phyloP scores from a whole-genome alignment of 225 moss, liverwort and hornwort genomes.

The Pseudisothecium myosuroides region DNA sequence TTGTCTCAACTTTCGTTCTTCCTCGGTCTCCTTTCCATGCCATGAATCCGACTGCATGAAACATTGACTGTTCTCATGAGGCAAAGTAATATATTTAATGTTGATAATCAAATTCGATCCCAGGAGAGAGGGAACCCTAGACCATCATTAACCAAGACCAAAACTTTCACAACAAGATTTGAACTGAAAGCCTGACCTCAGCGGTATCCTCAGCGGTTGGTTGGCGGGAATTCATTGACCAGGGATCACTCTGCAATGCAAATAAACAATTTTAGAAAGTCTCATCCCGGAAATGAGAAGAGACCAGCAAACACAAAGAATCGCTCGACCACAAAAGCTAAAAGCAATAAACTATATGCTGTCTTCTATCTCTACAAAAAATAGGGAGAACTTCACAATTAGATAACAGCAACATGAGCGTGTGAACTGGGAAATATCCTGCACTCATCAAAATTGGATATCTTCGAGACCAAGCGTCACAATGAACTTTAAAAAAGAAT shows the following conservation, averaged over 20 bases:
- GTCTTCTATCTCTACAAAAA: not conserved
- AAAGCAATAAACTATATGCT: not conserved
- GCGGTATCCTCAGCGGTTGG: not conserved
- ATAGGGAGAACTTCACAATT: not conserved
- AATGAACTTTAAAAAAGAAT: not conserved
- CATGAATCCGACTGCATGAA: constrained; percentile 6
- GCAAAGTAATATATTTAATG: not conserved
- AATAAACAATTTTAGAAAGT: not conserved
- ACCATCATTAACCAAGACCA: not conserved
- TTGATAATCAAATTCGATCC: not conserved
- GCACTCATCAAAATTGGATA: not conserved
- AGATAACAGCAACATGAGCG: not conserved
- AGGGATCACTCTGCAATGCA: constrained; percentile 11
- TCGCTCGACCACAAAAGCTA: not conserved
- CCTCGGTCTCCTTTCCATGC: constrained; percentile 29
- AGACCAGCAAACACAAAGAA: not conserved
- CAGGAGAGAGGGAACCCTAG: not conserved
- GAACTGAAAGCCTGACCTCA: constrained; percentile 3
- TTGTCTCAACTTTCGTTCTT: constrained; percentile 38
- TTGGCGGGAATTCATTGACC: not conserved
- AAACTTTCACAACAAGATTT: not conserved
- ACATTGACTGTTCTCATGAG: not conserved
- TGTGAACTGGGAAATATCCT: not conserved
- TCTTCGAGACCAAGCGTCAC: not conserved
- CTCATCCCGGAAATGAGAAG: not conserved